These are phyloP conservation scores for Exophiala aquamarina DNA, from an alignment of 2,329 filamentous ascomycete species.

Conservation along the genomic window DNA sequence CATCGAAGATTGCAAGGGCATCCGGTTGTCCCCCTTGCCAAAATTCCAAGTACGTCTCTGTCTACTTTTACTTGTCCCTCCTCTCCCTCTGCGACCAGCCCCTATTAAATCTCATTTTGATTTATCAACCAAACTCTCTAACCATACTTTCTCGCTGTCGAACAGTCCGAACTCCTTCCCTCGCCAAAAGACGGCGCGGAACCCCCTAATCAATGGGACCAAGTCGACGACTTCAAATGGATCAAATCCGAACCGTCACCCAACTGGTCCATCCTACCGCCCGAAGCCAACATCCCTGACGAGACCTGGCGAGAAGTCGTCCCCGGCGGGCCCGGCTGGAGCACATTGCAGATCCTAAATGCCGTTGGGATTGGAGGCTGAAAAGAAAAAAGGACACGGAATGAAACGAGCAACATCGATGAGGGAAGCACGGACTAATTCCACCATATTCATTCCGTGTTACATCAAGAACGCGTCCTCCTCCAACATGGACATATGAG, in stretches of 20 bases:
- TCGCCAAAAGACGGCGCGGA: conserved; percentile 5
- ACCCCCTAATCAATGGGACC: conserved; percentile 71
- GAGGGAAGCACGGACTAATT: too few relatives aligned
- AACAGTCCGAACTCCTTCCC: conserved; percentile 18
- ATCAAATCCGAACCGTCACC: conserved; percentile 78
- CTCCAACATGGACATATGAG: too few relatives aligned
- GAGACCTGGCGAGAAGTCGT: conserved; percentile 70
- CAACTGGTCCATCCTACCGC: conserved; percentile 75
- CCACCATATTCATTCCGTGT: too few relatives aligned
- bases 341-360: conserved; percentile 65
- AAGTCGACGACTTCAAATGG: conserved; percentile 98
- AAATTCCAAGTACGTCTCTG: conserved; percentile 19
- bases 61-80: too few relatives aligned
- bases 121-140: background rate
- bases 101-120: background rate
- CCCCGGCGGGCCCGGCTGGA: conserved; percentile 61
- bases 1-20: conserved; percentile 79
- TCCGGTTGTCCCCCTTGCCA: conserved; percentile 79
- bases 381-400: too few relatives aligned
- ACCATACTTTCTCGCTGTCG: too few relatives aligned
- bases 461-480: too few relatives aligned
- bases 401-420: too few relatives aligned
- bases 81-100: background rate
- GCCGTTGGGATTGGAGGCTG: conserved; percentile 22
- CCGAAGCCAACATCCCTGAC: conserved; percentile 59